Percentiles rank a stretch among this genome's conserved stretches.
Evolutionary conservation across 495 filamentous ascomycete species (phyloP).

Genomic region (Hypoxylon subgilvum): DNA sequence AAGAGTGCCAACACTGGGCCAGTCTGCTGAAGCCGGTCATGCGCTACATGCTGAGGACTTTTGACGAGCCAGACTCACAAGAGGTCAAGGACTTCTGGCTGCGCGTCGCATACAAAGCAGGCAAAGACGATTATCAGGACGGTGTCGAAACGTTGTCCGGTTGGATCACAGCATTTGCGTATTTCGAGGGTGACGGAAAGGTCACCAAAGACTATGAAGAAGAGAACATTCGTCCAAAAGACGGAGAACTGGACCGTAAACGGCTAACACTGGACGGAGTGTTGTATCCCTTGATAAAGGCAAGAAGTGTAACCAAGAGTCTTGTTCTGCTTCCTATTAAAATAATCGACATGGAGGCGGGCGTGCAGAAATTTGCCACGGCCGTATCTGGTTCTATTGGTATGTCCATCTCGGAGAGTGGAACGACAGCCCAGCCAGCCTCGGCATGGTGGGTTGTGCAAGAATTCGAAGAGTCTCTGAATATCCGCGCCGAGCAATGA

Average conservation of each 20-base stretch:
- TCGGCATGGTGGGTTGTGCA: not conserved
- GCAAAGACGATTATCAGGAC: not conserved
- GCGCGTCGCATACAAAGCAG: not conserved
- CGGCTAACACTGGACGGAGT: not conserved
- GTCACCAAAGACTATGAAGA: not conserved
- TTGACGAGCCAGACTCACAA: not conserved
- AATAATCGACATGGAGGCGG: not conserved
- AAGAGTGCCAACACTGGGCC: conserved; percentile 33
- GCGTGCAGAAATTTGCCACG: not conserved
- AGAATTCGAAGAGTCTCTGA: not conserved
- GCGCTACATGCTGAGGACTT: not conserved
- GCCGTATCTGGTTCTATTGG: not conserved
- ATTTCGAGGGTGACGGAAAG: not conserved
- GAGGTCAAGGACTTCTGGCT: conserved; percentile 8
- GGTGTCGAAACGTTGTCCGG: conserved; percentile 39
- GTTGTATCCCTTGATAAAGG: not conserved
- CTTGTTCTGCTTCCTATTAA: not conserved
- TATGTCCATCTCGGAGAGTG: not conserved
- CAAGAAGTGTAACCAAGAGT: not conserved
- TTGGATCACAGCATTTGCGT: conserved; percentile 45
- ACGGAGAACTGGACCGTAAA: not conserved
- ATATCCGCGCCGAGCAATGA: too few species aligned
- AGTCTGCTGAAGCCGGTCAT: not conserved
- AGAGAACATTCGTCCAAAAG: not conserved
- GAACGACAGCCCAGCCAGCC: not conserved